Percentiles rank a stretch among this genome's conserved stretches.
These are phyloP conservation scores for Colletotrichum acutatum DNA, from an alignment of 2,329 filamentous ascomycete species.

Conservation along the genomic window DNA sequence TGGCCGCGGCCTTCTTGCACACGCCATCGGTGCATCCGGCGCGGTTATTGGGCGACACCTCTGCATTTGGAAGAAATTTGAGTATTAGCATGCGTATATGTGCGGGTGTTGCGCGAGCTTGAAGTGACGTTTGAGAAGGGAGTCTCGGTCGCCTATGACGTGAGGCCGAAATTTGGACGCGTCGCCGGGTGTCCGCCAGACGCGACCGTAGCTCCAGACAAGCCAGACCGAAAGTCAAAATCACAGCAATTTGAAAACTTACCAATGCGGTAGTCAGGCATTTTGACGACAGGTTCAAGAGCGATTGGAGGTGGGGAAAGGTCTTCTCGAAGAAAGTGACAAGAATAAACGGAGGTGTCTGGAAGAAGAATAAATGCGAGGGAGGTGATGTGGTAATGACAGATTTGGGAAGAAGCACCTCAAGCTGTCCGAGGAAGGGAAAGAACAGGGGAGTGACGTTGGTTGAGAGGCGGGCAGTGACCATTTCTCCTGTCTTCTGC, in stretches of 20 bases:
- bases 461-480: not conserved
- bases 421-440: not conserved
- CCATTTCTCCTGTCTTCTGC: not conserved
- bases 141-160: constrained; percentile 18
- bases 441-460: not conserved
- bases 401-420: not conserved
- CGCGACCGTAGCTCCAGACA: not conserved
- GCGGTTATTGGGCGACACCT: constrained; percentile 76
- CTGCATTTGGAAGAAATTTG: constrained; percentile 55
- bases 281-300: constrained; percentile 39
- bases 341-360: not conserved
- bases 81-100: not conserved
- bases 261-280: constrained; percentile 62
- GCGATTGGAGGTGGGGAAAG: not conserved
- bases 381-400: not conserved
- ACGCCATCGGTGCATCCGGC: constrained; percentile 78
- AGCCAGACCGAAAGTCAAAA: not conserved
- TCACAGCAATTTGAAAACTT: constrained; percentile 38
- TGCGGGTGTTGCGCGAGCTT: not conserved
- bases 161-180: constrained; percentile 14
- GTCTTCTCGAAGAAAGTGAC: not conserved
- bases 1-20: constrained; percentile 77
- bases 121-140: not conserved
- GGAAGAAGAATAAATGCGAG: constrained; percentile 16
- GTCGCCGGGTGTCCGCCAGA: not conserved